Conservation (phyloP, 805 yeast genomes). For the Hanseniaspora thailandica region DNA sequence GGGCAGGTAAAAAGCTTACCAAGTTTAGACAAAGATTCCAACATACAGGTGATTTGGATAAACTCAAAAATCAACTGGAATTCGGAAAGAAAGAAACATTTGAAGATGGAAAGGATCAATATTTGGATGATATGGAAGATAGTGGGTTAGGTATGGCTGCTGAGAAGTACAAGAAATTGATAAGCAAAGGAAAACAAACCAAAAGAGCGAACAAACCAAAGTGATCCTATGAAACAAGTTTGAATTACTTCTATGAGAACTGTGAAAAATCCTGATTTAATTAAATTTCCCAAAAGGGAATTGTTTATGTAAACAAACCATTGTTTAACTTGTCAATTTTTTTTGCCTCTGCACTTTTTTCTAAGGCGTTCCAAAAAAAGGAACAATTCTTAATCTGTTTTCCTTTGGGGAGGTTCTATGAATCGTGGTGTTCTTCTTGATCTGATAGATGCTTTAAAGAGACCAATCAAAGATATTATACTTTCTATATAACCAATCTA, state of each 20-base stretch:
- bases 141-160: conserved; percentile 66
- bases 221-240: background rate
- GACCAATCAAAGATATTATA: background rate
- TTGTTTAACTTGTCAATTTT: background rate
- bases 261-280: background rate
- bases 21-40: conserved; percentile 65
- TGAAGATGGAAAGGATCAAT: conserved; percentile 35
- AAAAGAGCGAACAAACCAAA: background rate
- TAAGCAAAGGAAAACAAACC: background rate
- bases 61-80: conserved; percentile 71
- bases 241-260: background rate
- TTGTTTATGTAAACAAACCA: conserved; percentile 5
- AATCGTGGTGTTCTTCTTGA: background rate
- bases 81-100: conserved; percentile 68
- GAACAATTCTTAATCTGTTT: background rate
- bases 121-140: conserved; percentile 54
- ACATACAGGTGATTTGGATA: conserved; percentile 66
- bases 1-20: conserved; percentile 76
- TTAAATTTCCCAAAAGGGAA: conserved; percentile 7
- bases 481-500: background rate
- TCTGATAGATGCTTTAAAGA: background rate
- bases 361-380: background rate
- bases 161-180: background rate
- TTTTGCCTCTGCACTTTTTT: background rate
- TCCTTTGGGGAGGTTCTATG: background rate